Percentiles rank a stretch among this genome's conserved stretches.
phyloP scores from a whole-genome alignment of 2,329 filamentous ascomycete species.

The Fusarium dlaminii region DNA sequence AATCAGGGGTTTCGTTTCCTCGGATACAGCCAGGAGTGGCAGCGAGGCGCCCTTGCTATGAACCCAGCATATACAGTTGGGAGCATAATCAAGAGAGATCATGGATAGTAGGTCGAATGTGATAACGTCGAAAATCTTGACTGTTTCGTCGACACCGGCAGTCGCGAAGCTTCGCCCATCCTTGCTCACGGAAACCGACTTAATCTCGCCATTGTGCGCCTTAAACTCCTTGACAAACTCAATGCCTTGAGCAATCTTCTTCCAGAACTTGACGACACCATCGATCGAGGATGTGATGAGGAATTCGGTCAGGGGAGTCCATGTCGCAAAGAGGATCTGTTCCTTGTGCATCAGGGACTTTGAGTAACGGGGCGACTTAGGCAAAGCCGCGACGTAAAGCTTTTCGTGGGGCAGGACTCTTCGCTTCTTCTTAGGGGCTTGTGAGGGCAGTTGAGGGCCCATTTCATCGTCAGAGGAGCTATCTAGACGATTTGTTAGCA shows the following conservation, averaged over 20 bases:
- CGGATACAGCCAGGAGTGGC: slow-evolving; percentile 85
- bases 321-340: slow-evolving; percentile 85
- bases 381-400: slow-evolving; percentile 90
- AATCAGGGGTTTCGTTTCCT: slow-evolving; percentile 76
- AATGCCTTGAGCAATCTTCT: slow-evolving; percentile 88
- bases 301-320: slow-evolving; percentile 93
- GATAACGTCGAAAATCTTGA: slow-evolving; percentile 85
- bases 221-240: slow-evolving; percentile 99
- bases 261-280: slow-evolving; percentile 99
- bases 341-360: slow-evolving; percentile 99
- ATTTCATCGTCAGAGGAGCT: slow-evolving; percentile 91
- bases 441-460: slow-evolving; percentile 87
- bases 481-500: slow-evolving; percentile 50
- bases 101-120: slow-evolving; percentile 90
- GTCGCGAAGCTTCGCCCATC: slow-evolving; percentile 96
- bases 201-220: slow-evolving; percentile 87
- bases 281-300: slow-evolving; percentile 93
- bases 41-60: slow-evolving; percentile 88
- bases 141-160: slow-evolving; percentile 77
- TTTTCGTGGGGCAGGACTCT: slow-evolving; percentile 93
- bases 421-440: slow-evolving; percentile 88
- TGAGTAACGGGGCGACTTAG: slow-evolving; percentile 82
- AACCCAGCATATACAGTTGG: slow-evolving; percentile 89
- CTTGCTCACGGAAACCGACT: slow-evolving; percentile 82
- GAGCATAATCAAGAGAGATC: slow-evolving; percentile 78